Evolutionary conservation across 352 stramenopile species (phyloP).

Genomic region (Pythium brassicae): DNA sequence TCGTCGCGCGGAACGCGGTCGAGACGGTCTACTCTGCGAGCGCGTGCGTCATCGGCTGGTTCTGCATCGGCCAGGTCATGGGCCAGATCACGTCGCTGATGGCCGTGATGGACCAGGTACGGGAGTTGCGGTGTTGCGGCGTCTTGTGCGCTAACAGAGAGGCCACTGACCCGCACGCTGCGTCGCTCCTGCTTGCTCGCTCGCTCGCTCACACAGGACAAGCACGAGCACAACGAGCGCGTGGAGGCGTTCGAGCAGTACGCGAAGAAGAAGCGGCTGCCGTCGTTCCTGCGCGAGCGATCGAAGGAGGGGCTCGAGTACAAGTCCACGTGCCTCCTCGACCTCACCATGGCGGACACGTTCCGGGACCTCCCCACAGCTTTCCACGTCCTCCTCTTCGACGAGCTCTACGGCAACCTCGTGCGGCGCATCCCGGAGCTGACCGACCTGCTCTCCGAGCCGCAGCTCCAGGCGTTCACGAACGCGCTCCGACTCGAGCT

Average conservation of each 20-base stretch:
- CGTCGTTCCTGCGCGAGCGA: conserved; percentile 15
- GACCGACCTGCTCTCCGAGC: conserved; percentile 3
- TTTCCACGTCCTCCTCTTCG: conserved; percentile 16
- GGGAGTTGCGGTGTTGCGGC: too few species aligned
- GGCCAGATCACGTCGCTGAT: conserved; percentile 23
- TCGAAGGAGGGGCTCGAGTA: conserved; percentile 18
- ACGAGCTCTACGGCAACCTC: conserved; percentile 19
- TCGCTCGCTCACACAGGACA: conserved; percentile 2
- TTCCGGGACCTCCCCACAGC: conserved; percentile 16
- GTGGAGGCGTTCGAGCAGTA: conserved; percentile 27
- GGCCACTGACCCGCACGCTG: background rate
- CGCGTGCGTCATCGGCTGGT: conserved; percentile 19
- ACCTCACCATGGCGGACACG: conserved; percentile 11
- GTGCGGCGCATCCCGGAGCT: conserved; percentile 17
- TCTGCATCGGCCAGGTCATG: conserved; percentile 25
- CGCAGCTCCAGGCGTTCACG: conserved; percentile 16
- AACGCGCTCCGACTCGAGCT: conserved; percentile 18
- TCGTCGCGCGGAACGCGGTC: conserved; percentile 13
- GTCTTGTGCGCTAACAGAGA: too few species aligned
- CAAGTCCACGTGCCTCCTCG: conserved; percentile 17
- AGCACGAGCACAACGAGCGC: conserved; percentile 17
- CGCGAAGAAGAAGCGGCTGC: conserved; percentile 17
- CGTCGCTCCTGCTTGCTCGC: background rate
- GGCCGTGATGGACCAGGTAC: conserved; percentile 16
- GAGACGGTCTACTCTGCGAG: conserved; percentile 17